These are phyloP conservation scores for Rutstroemia sp. DNA, from an alignment of 2,329 filamentous ascomycete species.

Conservation along the genomic window DNA sequence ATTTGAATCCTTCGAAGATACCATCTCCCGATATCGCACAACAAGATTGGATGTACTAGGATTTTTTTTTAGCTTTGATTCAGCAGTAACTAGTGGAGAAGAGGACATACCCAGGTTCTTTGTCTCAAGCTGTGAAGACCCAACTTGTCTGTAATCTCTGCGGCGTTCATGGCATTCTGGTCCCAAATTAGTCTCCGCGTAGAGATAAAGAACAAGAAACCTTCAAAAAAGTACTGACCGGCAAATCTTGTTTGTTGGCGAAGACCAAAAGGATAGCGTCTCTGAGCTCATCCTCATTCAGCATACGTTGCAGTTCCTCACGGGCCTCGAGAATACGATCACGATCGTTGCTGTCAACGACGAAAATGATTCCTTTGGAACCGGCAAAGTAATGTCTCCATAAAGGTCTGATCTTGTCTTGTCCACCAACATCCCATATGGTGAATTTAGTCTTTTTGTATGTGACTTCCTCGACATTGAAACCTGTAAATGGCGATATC, in stretches of 20 bases:
- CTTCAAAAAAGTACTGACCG: conserved; percentile 51
- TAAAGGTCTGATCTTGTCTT: conserved; percentile 99
- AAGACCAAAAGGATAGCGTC: conserved; percentile 96
- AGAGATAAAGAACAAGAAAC: neutral
- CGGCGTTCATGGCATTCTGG: conserved; percentile 98
- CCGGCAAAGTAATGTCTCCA: conserved; percentile 99
- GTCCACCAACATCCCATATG: conserved; percentile 99
- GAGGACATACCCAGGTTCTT: conserved; percentile 87
- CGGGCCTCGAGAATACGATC: conserved; percentile 96
- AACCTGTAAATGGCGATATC: conserved; percentile 48
- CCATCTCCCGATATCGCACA: conserved; percentile 98
- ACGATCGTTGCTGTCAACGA: conserved; percentile 97
- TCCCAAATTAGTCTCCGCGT: conserved; percentile 3
- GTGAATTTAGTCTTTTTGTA: conserved; percentile 99
- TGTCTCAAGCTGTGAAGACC: conserved; percentile 98
- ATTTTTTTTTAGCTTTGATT: conserved; percentile 15
- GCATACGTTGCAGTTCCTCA: conserved; percentile 94
- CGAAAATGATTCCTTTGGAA: conserved; percentile 99
- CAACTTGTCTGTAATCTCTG: conserved; percentile 99
- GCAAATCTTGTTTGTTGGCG: conserved; percentile 99
- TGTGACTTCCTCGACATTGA: conserved; percentile 99
- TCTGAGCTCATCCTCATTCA: conserved; percentile 97
- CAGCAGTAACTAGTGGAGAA: neutral
- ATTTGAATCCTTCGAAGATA: conserved; percentile 98
- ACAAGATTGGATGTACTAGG: conserved; percentile 96